Base-by-base conservation (phyloP, 352 stramenopile species). In the Aphanomyces invadans region DNA sequence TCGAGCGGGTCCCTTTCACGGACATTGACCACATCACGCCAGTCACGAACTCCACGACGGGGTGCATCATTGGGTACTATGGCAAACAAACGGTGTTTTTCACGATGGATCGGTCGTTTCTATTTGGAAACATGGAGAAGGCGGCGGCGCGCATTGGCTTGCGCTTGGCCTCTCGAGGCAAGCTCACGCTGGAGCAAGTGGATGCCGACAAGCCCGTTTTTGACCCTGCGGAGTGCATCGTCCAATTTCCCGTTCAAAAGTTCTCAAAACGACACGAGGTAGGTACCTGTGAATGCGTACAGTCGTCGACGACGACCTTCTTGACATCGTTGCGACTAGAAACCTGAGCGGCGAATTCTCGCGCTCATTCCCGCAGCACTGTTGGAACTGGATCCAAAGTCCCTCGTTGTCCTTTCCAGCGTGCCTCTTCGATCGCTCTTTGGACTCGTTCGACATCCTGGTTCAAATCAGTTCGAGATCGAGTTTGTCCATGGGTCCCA, bases 11-110 rank as follows among this genome's bases (percentile, higher is more conserved):
- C 54, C 54, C 88, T 29, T 94, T 86, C 64, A 81, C 87, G 3
- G 82, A 90, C 54, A 91, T 94, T 77, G 76, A 87, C 62, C 79
- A 94, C 62, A 42, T 92, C 25, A 79, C 83, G 33, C 28, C 75
- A 21, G 60, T 89, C 5, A 70, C 70, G 0, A 80, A 90, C 39
- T 79, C 80, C 26, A 69, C 72, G 36, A 78, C 88, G 4, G 86
- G 72, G 0, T 88, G 91, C 46, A 75, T 78, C 31, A 73, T 92
- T 53, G 80, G 83, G 0, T 90, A 89, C 54, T 76, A 73, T 2
- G 83, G 83, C 21, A 79, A 82, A 3, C 78, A 77, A 62, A 83
- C 79, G 7, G 65, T 94, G 0, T 87, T 94, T 52, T 92, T 90
- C 61, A 84, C 75, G 55, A 71, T 87, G 12, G 75, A 85, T 15